These are phyloP conservation scores for Gleditsia sinensis DNA, from an alignment of 306 rosid species.

Conservation along the genomic window DNA sequence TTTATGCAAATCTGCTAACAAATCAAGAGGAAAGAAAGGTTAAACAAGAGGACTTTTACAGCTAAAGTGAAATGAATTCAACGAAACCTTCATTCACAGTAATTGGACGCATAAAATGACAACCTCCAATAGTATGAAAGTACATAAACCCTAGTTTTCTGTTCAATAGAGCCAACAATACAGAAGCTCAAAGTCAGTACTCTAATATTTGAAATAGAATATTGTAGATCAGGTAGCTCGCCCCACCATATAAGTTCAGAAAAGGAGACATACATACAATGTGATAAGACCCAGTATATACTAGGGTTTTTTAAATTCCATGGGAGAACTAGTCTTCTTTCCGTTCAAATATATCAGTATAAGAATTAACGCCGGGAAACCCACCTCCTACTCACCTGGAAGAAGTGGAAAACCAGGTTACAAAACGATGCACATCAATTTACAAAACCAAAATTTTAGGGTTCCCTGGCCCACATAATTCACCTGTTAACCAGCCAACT, in stretches of 20 bases:
- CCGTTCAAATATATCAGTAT: constrained; percentile 27
- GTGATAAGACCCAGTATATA: constrained; percentile 19
- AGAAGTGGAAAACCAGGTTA: constrained; percentile 5
- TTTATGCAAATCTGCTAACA: constrained; percentile 30
- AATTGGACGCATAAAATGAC: constrained; percentile 45
- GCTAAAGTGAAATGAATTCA: neutral
- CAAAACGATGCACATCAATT: constrained; percentile 30
- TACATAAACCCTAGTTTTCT: constrained; percentile 53
- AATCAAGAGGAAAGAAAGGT: constrained; percentile 2
- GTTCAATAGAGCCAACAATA: constrained; percentile 16
- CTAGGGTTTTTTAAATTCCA: constrained; percentile 48
- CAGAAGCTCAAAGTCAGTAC: constrained; percentile 18
- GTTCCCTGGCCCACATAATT: constrained; percentile 26
- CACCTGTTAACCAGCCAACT: constrained; percentile 7
- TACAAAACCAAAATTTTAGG: constrained; percentile 21
- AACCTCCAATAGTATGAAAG: constrained; percentile 8
- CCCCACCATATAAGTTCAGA: constrained; percentile 23
- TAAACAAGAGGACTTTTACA: constrained; percentile 2
- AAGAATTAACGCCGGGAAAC: constrained; percentile 13
- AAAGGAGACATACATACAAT: neutral
- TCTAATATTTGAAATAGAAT: constrained; percentile 1
- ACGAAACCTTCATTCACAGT: neutral
- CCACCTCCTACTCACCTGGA: neutral
- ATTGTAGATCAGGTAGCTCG: neutral
- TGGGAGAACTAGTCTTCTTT: neutral